phyloP scores from a whole-genome alignment of 2,329 filamentous ascomycete species.

The Aspergillus proliferans region DNA sequence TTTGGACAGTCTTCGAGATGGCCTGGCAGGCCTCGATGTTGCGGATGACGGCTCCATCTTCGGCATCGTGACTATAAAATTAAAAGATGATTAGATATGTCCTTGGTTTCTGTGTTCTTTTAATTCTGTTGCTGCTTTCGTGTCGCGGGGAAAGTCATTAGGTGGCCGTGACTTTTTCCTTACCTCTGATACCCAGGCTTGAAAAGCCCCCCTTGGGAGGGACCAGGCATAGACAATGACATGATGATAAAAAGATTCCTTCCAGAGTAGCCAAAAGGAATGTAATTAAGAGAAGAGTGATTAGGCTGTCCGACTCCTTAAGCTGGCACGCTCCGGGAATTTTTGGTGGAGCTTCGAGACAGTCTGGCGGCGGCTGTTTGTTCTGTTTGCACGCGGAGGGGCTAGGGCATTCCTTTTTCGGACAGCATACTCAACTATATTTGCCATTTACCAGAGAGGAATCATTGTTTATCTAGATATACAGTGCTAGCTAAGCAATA shows the following conservation, averaged over 20 bases:
- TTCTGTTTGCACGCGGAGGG: conserved; percentile 33
- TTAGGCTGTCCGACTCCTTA: conserved; percentile 8
- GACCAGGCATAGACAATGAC: conserved; percentile 94
- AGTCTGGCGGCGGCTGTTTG: conserved; percentile 30
- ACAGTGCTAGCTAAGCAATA: neutral
- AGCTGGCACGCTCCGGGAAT: conserved; percentile 26
- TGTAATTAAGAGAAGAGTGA: conserved; percentile 5
- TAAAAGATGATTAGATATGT: conserved; percentile 7
- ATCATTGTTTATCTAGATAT: neutral
- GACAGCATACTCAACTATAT: neutral
- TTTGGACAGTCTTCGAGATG: conserved; percentile 93
- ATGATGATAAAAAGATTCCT: conserved; percentile 48
- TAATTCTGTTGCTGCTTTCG: neutral
- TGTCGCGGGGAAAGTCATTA: neutral
- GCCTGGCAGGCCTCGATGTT: conserved; percentile 98
- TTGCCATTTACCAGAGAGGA: neutral
- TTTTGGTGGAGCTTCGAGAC: conserved; percentile 31
- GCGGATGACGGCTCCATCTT: conserved; percentile 96
- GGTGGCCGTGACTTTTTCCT: conserved; percentile 26
- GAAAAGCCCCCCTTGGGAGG: conserved; percentile 88
- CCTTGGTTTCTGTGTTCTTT: conserved; percentile 1
- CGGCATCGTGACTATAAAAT: conserved; percentile 77
- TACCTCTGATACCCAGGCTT: conserved; percentile 96
- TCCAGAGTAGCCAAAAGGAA: conserved; percentile 6
- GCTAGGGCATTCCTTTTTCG: conserved; percentile 17